Evolutionary conservation across 2,329 filamentous ascomycete genomes (phyloP).

Genomic region (Clonostachys rosea): DNA sequence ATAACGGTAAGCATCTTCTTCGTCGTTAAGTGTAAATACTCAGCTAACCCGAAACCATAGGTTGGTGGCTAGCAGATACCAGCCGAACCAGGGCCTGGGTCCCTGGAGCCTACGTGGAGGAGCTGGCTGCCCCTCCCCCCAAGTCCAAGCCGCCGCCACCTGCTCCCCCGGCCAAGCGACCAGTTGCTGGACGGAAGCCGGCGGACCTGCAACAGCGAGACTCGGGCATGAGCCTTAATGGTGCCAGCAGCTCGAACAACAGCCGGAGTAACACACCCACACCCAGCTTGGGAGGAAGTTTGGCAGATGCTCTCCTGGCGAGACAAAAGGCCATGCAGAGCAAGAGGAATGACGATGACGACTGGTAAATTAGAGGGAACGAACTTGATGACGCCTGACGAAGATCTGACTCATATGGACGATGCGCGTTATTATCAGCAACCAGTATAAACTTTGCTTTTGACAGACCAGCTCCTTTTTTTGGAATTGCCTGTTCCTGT

Average conservation of each 20-base stretch:
- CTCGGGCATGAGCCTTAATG: conserved; percentile 59
- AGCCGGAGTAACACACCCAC: conserved; percentile 70
- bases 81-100: conserved; percentile 78
- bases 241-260: conserved; percentile 38
- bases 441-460: conserved; percentile 5
- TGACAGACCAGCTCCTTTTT: background rate
- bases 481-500: conserved; percentile 2
- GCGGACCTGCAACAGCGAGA: conserved; percentile 68
- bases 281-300: conserved; percentile 65
- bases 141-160: conserved; percentile 67
- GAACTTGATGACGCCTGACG: conserved; percentile 13
- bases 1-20: conserved; percentile 65
- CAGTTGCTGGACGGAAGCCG: conserved; percentile 67
- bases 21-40: background rate
- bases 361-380: conserved; percentile 47
- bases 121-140: conserved; percentile 66
- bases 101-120: conserved; percentile 89
- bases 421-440: conserved; percentile 2
- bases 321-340: conserved; percentile 73
- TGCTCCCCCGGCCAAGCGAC: conserved; percentile 76
- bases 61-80: conserved; percentile 94
- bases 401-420: background rate
- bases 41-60: conserved; percentile 41
- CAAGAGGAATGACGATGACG: conserved; percentile 63
- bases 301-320: conserved; percentile 75